Evolutionary conservation across 2,329 filamentous ascomycete species (phyloP), one percentile per base, ranked within the genome.

Genomic region (Colletotrichum chlorophyti): DNA sequence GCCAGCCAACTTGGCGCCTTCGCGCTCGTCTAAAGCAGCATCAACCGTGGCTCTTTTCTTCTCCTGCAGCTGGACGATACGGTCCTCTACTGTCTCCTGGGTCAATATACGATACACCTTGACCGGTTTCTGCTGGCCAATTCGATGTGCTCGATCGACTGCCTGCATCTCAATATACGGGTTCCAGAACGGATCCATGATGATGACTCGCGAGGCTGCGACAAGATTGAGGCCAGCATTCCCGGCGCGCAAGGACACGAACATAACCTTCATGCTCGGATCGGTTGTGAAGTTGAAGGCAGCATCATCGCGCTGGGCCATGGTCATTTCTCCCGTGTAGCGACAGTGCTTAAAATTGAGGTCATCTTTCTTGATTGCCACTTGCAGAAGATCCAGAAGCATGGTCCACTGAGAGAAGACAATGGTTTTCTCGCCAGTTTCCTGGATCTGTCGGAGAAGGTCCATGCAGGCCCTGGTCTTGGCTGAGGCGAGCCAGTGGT

Each of bases 111-210:
- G 88, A 70, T 97, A 92, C 1, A 97, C 89, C 53, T 86, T 82
- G 5, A 97, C 93, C 7, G 86, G 77, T 4, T 82, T 81, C 64
- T 81, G 76, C 74, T 97, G 93, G 1, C 93, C 93, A 65, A 97
- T 93, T 9, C 93, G 89, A 72, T 97, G 90, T 3, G 93, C 91
- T 19, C 93, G 89, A 70, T 96, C 93, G 47, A 97, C 88, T 4
- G 93, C 93, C 74, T 97, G 93, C 73, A 93, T 91, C 74, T 97
- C 93, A 45, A 96, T 90, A 69, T 90, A 96, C 0, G 93, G 93
- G 63, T 97, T 97, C 91, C 92, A 97, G 76, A 96, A 96, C 0
- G 93, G 93, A 69, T 97, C 93, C 69, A 96, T 86, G 63, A 97
- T 90, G 71, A 97, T 91, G 64, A 97, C 91, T 63, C 92, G 89